Evolutionary conservation across 2,329 filamentous ascomycete genomes (phyloP), one percentile per base, ranked within the genome.

Genomic region (Aspergillus cejpii): DNA sequence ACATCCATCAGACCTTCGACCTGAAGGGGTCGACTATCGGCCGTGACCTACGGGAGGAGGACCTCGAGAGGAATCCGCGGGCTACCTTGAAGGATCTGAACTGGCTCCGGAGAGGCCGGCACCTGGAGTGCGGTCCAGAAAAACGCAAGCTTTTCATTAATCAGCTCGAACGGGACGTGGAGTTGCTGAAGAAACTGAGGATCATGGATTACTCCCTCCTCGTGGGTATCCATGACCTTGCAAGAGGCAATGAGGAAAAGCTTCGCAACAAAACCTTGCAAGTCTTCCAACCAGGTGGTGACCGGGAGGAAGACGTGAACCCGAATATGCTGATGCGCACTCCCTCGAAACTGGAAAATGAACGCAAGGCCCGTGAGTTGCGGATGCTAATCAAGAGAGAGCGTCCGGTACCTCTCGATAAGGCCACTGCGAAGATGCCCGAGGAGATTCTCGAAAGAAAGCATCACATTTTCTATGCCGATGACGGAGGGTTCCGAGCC

Each of bases 171-270:
- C 80, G 79, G 49, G 92, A 98, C 65, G 92, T 98, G 6, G 80
- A 81, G 41, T 74, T 98, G 24, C 72, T 98, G 48, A 89, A 97
- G 68, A 81, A 78, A 57, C 75, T 97, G 34, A 85, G 94, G 58
- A 97, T 98, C 59, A 98, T 98, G 92, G 92, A 98, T 67, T 98
- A 98, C 68, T 97, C 91, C 7, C 79, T 98, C 50, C 76, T 98
- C 28, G 82, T 98, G 43, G 92, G 92, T 39, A 92, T 97, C 40
- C 92, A 98, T 63, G 92, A 98, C 63, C 67, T 94, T 15, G 80
- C 81, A 43, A 84, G 87, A 55, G 92, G 92, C 23, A 98, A 98
- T 62, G 89, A 96, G 57, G 92, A 98, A 65, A 95, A 96, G 45
- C 74, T 98, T 37, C 85, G 80, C 28, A 79, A 84, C 70, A 95